phyloP scores from a whole-genome alignment of 139 green algal species.

The Chlamydomonas schloesseri region DNA sequence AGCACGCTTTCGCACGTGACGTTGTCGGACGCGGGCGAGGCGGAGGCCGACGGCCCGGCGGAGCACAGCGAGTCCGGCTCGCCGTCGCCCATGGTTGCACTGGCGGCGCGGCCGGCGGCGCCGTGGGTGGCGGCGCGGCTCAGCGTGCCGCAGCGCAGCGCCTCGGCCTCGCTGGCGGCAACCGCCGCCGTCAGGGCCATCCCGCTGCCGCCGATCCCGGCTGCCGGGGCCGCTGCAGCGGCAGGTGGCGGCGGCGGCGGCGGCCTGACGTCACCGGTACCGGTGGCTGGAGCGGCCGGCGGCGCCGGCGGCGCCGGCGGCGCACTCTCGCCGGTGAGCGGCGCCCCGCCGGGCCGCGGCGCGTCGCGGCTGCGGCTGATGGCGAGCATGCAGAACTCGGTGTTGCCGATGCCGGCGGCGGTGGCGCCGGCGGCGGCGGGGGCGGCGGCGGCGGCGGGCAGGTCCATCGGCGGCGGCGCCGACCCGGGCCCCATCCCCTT shows the following conservation, averaged over 20 bases:
- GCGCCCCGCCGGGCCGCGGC: neutral
- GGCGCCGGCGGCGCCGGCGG: neutral
- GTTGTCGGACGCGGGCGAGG: neutral
- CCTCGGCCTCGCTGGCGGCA: neutral
- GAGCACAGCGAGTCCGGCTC: neutral
- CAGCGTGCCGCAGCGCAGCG: neutral
- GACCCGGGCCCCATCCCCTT: neutral
- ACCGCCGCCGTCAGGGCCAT: too few relatives aligned
- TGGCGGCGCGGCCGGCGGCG: neutral
- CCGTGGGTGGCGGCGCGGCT: neutral
- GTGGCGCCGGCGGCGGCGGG: neutral
- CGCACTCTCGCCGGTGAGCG: neutral
- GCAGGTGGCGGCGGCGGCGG: too few relatives aligned
- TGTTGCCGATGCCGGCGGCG: neutral
- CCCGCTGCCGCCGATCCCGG: too few relatives aligned
- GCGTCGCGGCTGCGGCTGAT: slow-evolving; percentile 19
- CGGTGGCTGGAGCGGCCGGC: neutral
- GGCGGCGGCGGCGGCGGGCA: neutral
- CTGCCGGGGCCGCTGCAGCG: too few relatives aligned
- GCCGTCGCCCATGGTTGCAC: neutral
- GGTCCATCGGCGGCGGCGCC: neutral
- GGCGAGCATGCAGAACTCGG: neutral
- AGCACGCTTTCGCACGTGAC: neutral
- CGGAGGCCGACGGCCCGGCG: neutral
- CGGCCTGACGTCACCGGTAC: too few relatives aligned